phyloP scores from a whole-genome alignment of 805 yeast species.

The Spathaspora sp. region DNA sequence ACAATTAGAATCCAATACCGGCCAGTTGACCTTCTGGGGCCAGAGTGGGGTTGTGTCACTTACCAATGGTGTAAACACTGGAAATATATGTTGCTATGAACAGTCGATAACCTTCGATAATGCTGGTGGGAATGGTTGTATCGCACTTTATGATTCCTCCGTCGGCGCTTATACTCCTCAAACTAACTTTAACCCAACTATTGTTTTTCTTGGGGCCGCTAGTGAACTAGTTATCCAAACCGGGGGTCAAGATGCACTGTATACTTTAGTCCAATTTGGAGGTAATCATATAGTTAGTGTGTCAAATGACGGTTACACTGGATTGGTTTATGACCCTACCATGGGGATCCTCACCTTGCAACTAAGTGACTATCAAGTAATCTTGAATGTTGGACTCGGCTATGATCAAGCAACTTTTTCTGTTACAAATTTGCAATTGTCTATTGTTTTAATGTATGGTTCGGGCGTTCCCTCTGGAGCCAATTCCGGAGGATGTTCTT shows the following conservation, averaged over 20 bases:
- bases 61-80: not conserved
- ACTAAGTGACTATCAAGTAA: not conserved
- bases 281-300: not conserved
- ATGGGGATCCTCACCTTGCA: not conserved
- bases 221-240: too few species aligned
- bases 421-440: too few species aligned
- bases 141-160: not conserved
- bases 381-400: not conserved
- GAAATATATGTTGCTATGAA: not conserved
- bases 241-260: too few species aligned
- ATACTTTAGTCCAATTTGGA: not conserved
- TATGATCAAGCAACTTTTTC: too few species aligned
- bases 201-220: too few species aligned
- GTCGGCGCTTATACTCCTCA: not conserved
- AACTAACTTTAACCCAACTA: too few species aligned
- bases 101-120: too few species aligned
- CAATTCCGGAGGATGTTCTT: not conserved
- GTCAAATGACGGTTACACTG: not conserved
- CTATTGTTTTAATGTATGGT: not conserved
- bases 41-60: not conserved
- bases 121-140: not conserved
- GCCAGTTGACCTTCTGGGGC: not conserved
- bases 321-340: not conserved
- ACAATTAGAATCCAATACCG: not conserved
- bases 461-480: not conserved